Evolutionary conservation across 1,284 basidiomycete genomes (phyloP).

Genomic region (Boletus hoseneyae): DNA sequence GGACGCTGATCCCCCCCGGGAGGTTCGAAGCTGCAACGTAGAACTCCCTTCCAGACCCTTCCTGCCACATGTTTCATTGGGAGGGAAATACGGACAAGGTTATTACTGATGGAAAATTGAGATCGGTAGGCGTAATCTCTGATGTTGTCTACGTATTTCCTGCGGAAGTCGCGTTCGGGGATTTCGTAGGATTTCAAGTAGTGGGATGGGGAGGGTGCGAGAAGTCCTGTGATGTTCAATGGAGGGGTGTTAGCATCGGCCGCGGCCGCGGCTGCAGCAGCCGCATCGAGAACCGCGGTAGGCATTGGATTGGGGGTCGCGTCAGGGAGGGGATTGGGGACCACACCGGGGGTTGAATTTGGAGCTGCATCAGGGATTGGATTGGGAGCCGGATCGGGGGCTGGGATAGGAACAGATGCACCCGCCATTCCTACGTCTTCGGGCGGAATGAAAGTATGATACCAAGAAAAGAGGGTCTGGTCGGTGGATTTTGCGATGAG

Average conservation of each 20-base stretch:
- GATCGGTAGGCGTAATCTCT: constrained; percentile 12
- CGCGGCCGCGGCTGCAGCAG: neutral
- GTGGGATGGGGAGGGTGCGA: constrained; percentile 23
- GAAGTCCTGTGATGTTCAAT: constrained; percentile 19
- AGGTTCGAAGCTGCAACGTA: constrained; percentile 24
- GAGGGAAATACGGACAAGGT: constrained; percentile 17
- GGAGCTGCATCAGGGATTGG: neutral
- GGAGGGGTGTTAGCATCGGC: neutral
- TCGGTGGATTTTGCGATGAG: constrained; percentile 21
- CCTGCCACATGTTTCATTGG: constrained; percentile 21
- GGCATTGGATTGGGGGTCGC: no score
- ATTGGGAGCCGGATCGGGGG: neutral
- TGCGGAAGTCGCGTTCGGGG: constrained; percentile 18
- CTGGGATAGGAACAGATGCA: neutral
- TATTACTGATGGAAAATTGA: constrained; percentile 22
- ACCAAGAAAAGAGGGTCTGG: constrained; percentile 32
- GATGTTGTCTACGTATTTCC: constrained; percentile 20
- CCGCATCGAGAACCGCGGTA: no score
- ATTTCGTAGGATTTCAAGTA: constrained; percentile 23
- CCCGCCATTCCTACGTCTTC: constrained; percentile 13
- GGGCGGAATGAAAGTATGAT: neutral
- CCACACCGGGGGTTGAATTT: no score
- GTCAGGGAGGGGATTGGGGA: no score
- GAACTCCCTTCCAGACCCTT: constrained; percentile 22
- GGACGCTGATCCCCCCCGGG: constrained; percentile 15